Evolutionary conservation across 2,329 filamentous ascomycete species (phyloP).

Genomic region (Chaetomiaceae sp.): DNA sequence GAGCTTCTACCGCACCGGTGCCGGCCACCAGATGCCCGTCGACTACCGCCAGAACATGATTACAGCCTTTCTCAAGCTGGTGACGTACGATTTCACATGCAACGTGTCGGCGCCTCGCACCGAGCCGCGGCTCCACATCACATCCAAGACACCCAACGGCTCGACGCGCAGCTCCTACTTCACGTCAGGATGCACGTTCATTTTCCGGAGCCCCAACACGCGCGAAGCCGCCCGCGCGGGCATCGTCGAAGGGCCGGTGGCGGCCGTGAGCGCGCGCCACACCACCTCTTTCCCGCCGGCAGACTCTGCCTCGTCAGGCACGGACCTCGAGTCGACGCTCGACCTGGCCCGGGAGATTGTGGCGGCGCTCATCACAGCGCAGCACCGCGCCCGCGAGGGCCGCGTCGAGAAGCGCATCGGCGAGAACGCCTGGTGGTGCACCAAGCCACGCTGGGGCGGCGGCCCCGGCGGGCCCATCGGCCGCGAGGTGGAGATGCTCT

Average conservation of each 20-base stretch:
- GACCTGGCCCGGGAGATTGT: slow-evolving; percentile 60
- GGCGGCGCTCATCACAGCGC: slow-evolving; percentile 57
- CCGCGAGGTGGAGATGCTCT: slow-evolving; percentile 48
- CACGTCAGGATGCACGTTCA: slow-evolving; percentile 54
- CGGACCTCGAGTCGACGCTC: slow-evolving; percentile 48
- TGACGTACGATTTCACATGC: slow-evolving; percentile 63
- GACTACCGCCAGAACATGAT: slow-evolving; percentile 56
- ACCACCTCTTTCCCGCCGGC: slow-evolving; percentile 45
- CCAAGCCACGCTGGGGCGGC: slow-evolving; percentile 58
- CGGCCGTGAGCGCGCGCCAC: slow-evolving; percentile 55
- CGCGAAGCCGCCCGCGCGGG: slow-evolving; percentile 57
- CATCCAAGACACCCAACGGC: slow-evolving; percentile 31
- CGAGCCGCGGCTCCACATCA: slow-evolving; percentile 56
- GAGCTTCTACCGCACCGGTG: slow-evolving; percentile 42
- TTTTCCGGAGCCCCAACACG: slow-evolving; percentile 57
- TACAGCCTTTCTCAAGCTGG: slow-evolving; percentile 57
- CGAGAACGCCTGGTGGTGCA: slow-evolving; percentile 58
- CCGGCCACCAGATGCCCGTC: slow-evolving; percentile 53
- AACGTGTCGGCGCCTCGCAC: slow-evolving; percentile 52
- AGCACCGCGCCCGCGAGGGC: slow-evolving; percentile 58
- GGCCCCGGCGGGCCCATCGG: slow-evolving; percentile 60
- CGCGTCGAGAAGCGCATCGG: slow-evolving; percentile 53
- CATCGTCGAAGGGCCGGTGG: slow-evolving; percentile 58
- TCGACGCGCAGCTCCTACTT: slow-evolving; percentile 49
- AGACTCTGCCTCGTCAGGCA: slow-evolving; percentile 20